phyloP scores from a whole-genome alignment of 169 alveolate genomes.

The Blepharisma undulans region DNA sequence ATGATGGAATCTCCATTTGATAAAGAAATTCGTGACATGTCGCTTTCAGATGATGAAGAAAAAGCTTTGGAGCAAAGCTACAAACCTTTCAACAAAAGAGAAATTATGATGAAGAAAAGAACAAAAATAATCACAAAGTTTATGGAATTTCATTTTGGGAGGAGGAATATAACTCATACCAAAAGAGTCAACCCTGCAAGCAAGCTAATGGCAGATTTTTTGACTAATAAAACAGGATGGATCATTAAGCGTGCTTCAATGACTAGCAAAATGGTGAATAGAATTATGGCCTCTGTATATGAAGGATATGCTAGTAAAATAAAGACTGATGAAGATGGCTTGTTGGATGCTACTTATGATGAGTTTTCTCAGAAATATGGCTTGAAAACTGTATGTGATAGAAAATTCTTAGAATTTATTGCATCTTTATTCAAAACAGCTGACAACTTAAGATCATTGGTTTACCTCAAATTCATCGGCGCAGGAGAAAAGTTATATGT shows the following conservation, averaged over 20 bases:
- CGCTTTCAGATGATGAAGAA: background rate
- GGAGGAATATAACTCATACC: background rate
- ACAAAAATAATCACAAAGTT: background rate
- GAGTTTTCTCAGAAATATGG: conserved; percentile 53
- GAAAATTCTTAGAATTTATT: conserved; percentile 42
- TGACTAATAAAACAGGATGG: background rate
- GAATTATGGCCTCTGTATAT: background rate
- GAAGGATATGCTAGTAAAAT: background rate
- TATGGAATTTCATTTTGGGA: background rate
- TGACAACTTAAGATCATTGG: background rate
- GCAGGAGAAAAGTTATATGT: background rate
- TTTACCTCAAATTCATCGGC: conserved; percentile 3
- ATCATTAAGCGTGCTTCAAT: background rate
- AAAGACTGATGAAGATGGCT: background rate
- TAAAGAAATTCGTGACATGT: background rate
- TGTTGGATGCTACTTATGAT: conserved; percentile 48
- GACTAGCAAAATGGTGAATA: conserved; percentile 29
- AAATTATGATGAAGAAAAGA: background rate
- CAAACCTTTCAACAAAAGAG: background rate
- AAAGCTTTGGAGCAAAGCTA: background rate
- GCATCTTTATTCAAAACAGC: background rate
- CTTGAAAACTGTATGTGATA: conserved; percentile 55
- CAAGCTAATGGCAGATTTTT: background rate
- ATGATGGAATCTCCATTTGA: background rate
- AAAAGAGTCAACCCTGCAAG: conserved; percentile 16